phyloP scores from a whole-genome alignment of 441 rosid species.

The Jatropha podagrica region DNA sequence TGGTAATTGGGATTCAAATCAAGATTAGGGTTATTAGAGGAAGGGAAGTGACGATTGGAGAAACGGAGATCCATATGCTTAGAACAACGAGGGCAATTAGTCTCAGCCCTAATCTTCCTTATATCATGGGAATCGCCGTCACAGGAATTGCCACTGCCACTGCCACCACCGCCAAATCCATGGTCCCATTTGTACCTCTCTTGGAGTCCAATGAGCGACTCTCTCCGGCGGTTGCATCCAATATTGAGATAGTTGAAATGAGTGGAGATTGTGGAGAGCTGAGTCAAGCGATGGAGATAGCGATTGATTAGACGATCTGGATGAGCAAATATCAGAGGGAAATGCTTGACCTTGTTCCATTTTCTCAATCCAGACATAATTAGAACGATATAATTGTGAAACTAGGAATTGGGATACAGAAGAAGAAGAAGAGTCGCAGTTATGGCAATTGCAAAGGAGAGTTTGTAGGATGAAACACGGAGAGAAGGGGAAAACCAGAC shows the following conservation, averaged over 20 bases:
- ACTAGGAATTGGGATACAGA: not conserved
- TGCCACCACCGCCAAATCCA: conserved; percentile 39
- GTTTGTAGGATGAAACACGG: conserved; percentile 29
- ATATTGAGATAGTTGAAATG: conserved; percentile 41
- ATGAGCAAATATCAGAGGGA: conserved; percentile 23
- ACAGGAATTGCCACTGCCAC: conserved; percentile 15
- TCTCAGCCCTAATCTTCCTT: conserved; percentile 78
- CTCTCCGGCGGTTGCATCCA: conserved; percentile 44
- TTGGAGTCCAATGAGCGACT: conserved; percentile 45
- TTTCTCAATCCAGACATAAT: conserved; percentile 44
- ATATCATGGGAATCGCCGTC: conserved; percentile 22
- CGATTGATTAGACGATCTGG: conserved; percentile 17
- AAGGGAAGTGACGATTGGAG: conserved; percentile 54
- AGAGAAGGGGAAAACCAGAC: not conserved
- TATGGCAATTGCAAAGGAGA: conserved; percentile 19
- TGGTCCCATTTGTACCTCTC: conserved; percentile 74
- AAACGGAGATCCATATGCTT: conserved; percentile 80
- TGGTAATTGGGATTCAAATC: conserved; percentile 17
- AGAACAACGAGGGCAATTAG: conserved; percentile 87
- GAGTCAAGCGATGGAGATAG: conserved; percentile 21
- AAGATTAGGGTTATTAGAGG: conserved; percentile 24
- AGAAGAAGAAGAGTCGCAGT: conserved; percentile 22
- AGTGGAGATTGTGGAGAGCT: conserved; percentile 22
- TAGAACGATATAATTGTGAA: not conserved
- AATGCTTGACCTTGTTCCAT: conserved; percentile 56